Conservation (phyloP, 371 early-diverging fungal species). For the Mucor piriformis region DNA sequence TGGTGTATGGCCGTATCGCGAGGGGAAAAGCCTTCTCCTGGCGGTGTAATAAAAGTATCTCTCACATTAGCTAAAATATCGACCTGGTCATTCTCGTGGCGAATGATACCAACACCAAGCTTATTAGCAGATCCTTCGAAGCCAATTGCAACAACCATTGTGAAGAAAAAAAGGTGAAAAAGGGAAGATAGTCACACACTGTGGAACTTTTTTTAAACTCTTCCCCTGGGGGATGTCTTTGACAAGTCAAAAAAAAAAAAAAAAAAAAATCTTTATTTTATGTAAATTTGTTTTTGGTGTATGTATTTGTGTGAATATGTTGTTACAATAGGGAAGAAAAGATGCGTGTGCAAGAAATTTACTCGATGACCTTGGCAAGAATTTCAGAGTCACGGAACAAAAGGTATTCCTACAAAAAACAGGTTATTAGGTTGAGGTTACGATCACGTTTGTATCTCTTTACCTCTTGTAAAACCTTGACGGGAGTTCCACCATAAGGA, state of each 20-base stretch:
- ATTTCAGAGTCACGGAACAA: constrained; percentile 91
- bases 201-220: not conserved
- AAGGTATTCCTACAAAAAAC: constrained; percentile 61
- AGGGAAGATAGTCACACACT: not conserved
- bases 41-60: constrained; percentile 96
- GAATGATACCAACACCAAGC: constrained; percentile 97
- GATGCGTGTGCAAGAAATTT: constrained; percentile 5
- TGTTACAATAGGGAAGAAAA: constrained; percentile 2
- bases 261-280: constrained; percentile 4
- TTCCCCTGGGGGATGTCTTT: not conserved
- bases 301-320: not conserved
- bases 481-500: constrained; percentile 88
- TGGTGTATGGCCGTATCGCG: constrained; percentile 98
- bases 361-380: constrained; percentile 82
- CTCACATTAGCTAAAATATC: constrained; percentile 92
- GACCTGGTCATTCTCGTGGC: constrained; percentile 61
- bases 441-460: constrained; percentile 13
- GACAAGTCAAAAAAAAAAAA: constrained; percentile 1
- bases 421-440: not conserved
- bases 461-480: constrained; percentile 89
- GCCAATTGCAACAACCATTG: constrained; percentile 68
- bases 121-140: constrained; percentile 99
- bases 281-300: not conserved
- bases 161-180: not conserved
- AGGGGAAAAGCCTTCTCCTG: constrained; percentile 98